Conservation (phyloP, 768 basidiomycete genomes). For the Ephemerocybe angulata region DNA sequence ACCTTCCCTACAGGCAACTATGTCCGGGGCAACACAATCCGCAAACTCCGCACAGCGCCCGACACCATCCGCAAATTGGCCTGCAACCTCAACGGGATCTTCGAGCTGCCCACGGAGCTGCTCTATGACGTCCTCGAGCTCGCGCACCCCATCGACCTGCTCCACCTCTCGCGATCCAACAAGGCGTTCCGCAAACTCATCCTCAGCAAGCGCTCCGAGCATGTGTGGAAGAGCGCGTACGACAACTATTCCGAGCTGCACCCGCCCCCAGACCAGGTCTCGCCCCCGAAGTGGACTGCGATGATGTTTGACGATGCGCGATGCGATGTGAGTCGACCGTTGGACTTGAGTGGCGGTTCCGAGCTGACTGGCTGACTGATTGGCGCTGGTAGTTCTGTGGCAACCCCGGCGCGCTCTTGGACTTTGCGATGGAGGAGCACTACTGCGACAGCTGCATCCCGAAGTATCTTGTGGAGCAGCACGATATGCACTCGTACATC, state of each 20-base stretch:
- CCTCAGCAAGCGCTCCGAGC: not conserved
- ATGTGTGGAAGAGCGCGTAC: conserved; percentile 2
- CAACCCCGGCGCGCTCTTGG: conserved; percentile 2
- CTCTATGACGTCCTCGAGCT: conserved; percentile 9
- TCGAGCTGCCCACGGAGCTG: conserved; percentile 5
- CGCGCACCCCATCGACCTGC: conserved; percentile 7
- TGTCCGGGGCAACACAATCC: conserved; percentile 2
- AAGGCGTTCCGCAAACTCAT: not conserved
- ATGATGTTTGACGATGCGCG: conserved; percentile 6
- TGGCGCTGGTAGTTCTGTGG: conserved; percentile 7
- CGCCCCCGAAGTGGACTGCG: not conserved
- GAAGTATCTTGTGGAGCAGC: not conserved
- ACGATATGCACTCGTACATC: not conserved
- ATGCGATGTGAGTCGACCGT: conserved; percentile 8
- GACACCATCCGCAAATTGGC: not conserved
- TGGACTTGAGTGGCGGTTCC: not conserved
- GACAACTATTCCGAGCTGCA: not conserved
- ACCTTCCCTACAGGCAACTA: conserved; percentile 6
- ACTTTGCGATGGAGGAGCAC: conserved; percentile 7
- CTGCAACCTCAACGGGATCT: not conserved
- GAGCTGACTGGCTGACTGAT: not conserved
- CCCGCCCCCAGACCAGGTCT: not conserved
- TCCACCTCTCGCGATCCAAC: conserved; percentile 5
- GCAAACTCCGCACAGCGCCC: conserved; percentile 1
- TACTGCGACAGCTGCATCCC: conserved; percentile 7